Conservation (phyloP, 2,329 filamentous ascomycete species). For the Drechslerella coelobrocha region DNA sequence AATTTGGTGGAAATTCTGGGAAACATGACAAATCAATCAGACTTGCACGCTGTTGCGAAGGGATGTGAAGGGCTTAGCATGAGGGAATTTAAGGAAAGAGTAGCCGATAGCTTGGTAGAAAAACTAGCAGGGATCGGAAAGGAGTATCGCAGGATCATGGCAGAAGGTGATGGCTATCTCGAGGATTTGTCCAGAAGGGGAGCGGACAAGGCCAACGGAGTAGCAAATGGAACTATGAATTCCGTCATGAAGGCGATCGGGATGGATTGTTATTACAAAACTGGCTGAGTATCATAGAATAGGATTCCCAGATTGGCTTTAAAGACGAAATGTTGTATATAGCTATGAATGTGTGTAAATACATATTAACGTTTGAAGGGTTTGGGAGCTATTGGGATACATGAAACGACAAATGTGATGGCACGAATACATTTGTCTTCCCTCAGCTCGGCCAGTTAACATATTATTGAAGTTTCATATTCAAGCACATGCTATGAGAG, state of each 20-base stretch:
- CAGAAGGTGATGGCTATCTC: conserved; percentile 63
- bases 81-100: conserved; percentile 69
- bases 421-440: too few relatives aligned
- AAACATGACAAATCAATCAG: conserved; percentile 66
- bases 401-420: too few relatives aligned
- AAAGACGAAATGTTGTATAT: too few relatives aligned
- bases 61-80: conserved; percentile 61
- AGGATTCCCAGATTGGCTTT: too few relatives aligned
- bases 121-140: conserved; percentile 66
- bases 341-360: too few relatives aligned
- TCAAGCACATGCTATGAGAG: too few relatives aligned
- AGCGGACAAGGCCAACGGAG: conserved; percentile 67
- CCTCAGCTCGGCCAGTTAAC: too few relatives aligned
- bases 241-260: conserved; percentile 61
- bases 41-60: conserved; percentile 59
- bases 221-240: conserved; percentile 64
- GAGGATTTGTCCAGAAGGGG: conserved; percentile 68
- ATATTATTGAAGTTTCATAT: too few relatives aligned
- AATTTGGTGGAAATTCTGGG: conserved; percentile 85
- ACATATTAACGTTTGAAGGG: too few relatives aligned
- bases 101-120: conserved; percentile 66
- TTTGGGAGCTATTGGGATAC: too few relatives aligned
- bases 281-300: too few relatives aligned
- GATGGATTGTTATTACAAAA: too few relatives aligned
- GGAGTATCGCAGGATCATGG: conserved; percentile 65